These are phyloP conservation scores for Solanum piurae DNA, from an alignment of 257 asterid species.

Conservation along the genomic window DNA sequence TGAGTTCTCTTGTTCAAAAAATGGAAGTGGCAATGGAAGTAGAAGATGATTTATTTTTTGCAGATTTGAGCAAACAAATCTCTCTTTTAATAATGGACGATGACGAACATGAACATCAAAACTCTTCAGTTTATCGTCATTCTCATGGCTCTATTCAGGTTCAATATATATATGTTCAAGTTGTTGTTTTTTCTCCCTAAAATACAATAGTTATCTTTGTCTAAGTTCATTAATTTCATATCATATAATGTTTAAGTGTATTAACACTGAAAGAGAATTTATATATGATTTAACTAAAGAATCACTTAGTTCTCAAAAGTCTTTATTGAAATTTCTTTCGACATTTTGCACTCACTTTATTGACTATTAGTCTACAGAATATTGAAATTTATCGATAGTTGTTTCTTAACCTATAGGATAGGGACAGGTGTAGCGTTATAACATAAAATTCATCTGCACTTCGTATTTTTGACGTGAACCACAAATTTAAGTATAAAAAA, in stretches of 20 bases:
- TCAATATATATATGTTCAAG: not conserved
- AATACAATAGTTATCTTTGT: not conserved
- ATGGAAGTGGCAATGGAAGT: constrained; percentile 16
- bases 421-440: not conserved
- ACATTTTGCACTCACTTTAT: not conserved
- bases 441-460: not conserved
- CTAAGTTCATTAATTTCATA: not conserved
- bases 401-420: not conserved
- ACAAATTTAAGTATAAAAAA: not conserved
- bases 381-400: not conserved
- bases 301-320: not conserved
- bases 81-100: constrained; percentile 88
- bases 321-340: not conserved
- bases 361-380: not conserved
- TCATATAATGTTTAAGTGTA: not conserved
- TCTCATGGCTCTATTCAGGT: constrained; percentile 44
- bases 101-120: constrained; percentile 33
- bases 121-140: constrained; percentile 22
- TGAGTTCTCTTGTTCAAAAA: not conserved
- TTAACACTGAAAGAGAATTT: no score
- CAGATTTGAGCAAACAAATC: constrained; percentile 73
- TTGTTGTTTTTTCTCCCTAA: not conserved
- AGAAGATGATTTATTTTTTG: constrained; percentile 79
- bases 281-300: not conserved
- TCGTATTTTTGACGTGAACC: rapidly evolving